Evolutionary conservation across 805 yeast species (phyloP), one percentile per base, ranked within the genome.

Genomic region (Sugiyamaella valdiviana): DNA sequence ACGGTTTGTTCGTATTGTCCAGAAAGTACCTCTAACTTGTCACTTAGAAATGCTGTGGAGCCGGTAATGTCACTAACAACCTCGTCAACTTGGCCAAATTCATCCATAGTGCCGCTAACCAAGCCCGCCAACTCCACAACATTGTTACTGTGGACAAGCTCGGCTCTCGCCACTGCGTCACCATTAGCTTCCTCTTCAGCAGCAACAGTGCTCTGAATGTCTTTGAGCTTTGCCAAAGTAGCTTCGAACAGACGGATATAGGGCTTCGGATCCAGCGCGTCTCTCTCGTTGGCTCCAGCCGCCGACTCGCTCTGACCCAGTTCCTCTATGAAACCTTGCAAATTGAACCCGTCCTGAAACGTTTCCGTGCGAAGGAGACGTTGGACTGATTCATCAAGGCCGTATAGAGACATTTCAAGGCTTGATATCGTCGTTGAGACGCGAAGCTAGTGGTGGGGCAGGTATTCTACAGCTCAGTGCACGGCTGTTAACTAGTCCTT

Each of bases 161-260:
- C 93, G 52, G 74, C 77, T 19, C 73, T 70, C 2, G 77, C 74
- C 1, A 83, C 87, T 16, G 78, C 80, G 16, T 67, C 68, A 42
- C 77, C 83, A 19, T 81, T 71, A n/a, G 67, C 66, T 3, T 67
- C 67, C 53, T 79, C 82, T 46, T 73, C 74, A 14, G 64, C 62
- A 3, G 66, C 62, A 2, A 89, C 78, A 39, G 83, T 83, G 1
- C 73, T 76, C 41, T 74, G 74, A 39, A 93, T 66, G 44, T 72
- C 72, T 57, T 79, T 77, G 54, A 91, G 69, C 59, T 87, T 91
- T 41, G 80, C 74, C 40, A 89, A 69, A 2, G 93, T 86, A 1
- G 90, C 80, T 62, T 91, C 97, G 64, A 93, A 90, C 0, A 96
- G 87, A 56, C 96, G 77, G 42, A 91, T 91, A 62, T 86, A 93